Evolutionary conservation across 495 filamentous ascomycete genomes (phyloP).

Genomic region (Xylaria cubensis): DNA sequence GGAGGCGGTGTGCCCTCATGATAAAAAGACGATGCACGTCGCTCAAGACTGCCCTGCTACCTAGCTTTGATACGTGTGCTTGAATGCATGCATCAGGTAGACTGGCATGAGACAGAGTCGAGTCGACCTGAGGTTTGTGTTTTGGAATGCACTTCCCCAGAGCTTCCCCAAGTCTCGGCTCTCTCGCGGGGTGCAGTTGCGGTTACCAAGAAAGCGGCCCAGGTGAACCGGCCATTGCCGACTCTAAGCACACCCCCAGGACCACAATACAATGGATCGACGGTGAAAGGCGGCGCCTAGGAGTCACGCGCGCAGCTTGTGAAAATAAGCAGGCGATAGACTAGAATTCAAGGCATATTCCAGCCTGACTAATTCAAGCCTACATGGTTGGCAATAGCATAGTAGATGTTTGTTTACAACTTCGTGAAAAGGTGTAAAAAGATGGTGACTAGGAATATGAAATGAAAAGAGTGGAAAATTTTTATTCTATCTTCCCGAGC

Average conservation of each 20-base stretch:
- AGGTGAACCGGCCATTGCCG: constrained; percentile 40
- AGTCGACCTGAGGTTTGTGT: not conserved
- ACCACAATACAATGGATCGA: constrained; percentile 28
- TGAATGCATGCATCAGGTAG: not conserved
- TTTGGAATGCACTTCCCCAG: constrained; percentile 13
- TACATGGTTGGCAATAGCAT: not conserved
- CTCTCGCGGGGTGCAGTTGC: constrained; percentile 37
- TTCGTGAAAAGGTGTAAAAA: not conserved
- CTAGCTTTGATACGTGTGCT: not conserved
- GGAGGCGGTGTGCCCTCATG: constrained; percentile 44
- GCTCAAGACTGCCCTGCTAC: constrained; percentile 14
- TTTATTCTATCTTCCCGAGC: constrained; percentile 18
- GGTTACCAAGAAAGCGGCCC: constrained; percentile 18
- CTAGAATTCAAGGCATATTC: not conserved
- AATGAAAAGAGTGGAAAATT: constrained; percentile 7
- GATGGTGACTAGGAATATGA: not conserved
- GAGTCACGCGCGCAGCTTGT: constrained; percentile 18
- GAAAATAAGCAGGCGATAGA: not conserved
- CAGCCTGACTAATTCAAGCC: not conserved
- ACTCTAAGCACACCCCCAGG: constrained; percentile 30
- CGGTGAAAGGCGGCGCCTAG: not conserved
- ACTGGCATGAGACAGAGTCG: not conserved
- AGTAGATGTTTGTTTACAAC: not conserved
- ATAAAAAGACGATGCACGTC: constrained; percentile 18
- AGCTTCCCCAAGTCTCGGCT: constrained; percentile 15